Conservation (phyloP, 2,329 filamentous ascomycete species). For the Cladosporium austrohemisphaericum region DNA sequence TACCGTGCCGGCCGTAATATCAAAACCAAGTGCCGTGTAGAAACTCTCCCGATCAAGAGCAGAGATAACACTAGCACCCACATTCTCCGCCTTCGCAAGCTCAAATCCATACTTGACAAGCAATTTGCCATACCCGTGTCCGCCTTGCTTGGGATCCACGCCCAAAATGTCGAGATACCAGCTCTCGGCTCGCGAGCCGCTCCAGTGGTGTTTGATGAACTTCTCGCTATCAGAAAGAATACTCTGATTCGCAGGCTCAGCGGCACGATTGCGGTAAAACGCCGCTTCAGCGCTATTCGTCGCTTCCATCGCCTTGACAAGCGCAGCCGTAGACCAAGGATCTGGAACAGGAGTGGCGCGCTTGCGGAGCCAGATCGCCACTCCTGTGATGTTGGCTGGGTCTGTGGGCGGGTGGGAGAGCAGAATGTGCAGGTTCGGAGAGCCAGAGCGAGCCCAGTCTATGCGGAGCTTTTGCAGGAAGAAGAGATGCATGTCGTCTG, state of each 20-base stretch:
- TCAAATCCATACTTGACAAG: slow-evolving; percentile 30
- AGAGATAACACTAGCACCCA: slow-evolving; percentile 35
- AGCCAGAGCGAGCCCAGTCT: slow-evolving; percentile 4
- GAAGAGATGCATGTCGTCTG: slow-evolving; percentile 25
- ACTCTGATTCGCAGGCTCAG: slow-evolving; percentile 17
- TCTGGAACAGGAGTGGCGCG: slow-evolving; percentile 8
- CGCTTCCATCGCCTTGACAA: slow-evolving; percentile 16
- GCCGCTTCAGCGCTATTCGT: slow-evolving; percentile 24
- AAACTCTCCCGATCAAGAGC: slow-evolving; percentile 27
- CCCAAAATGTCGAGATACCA: slow-evolving; percentile 28
- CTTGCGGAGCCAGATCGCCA: slow-evolving; percentile 27
- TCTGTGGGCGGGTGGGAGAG: slow-evolving; percentile 17
- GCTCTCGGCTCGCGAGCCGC: slow-evolving; percentile 23
- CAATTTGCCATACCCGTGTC: slow-evolving; percentile 25
- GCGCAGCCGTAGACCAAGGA: slow-evolving; percentile 8
- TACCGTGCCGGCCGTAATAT: slow-evolving; percentile 21
- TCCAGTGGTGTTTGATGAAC: slow-evolving; percentile 26
- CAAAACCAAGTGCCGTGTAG: slow-evolving; percentile 26
- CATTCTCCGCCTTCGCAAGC: slow-evolving; percentile 48
- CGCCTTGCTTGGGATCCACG: slow-evolving; percentile 22
- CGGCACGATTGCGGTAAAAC: slow-evolving; percentile 25
- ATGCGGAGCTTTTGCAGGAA: slow-evolving; percentile 25
- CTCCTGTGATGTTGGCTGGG: slow-evolving; percentile 20
- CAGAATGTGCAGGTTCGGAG: slow-evolving; percentile 20
- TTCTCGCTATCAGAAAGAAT: slow-evolving; percentile 18